These are phyloP conservation scores for Poteriospumella lacustris DNA, from an alignment of 108 stramenopile genomes.

Conservation along the genomic window DNA sequence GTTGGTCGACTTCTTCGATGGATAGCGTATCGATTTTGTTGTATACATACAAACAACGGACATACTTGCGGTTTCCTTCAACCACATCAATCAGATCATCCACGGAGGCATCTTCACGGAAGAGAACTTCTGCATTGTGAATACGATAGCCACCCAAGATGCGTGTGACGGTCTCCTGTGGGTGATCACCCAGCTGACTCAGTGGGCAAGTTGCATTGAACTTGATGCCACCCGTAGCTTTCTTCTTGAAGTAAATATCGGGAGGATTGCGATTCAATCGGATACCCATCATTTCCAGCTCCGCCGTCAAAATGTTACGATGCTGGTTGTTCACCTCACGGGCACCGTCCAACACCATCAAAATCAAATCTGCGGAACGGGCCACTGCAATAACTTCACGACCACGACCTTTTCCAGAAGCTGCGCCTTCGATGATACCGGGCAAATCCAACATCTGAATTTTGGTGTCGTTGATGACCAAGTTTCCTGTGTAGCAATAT, in stretches of 20 bases:
- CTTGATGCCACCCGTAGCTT: conserved; percentile 83
- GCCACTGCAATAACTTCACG: conserved; percentile 97
- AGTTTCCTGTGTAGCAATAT: neutral
- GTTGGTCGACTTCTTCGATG: conserved; percentile 64
- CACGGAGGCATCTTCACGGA: conserved; percentile 83
- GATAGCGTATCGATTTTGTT: conserved; percentile 87
- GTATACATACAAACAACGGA: conserved; percentile 91
- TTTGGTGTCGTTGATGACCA: conserved; percentile 67
- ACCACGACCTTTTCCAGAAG: conserved; percentile 93
- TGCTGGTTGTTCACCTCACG: conserved; percentile 93
- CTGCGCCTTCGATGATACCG: conserved; percentile 99
- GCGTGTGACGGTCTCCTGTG: conserved; percentile 69
- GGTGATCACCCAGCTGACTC: conserved; percentile 83
- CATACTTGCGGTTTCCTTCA: conserved; percentile 72
- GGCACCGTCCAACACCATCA: conserved; percentile 95
- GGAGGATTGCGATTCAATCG: conserved; percentile 85
- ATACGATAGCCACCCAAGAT: conserved; percentile 90
- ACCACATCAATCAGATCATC: conserved; percentile 98
- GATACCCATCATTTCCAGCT: conserved; percentile 92
- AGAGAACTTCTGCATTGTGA: conserved; percentile 81
- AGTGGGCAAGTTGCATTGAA: conserved; percentile 83
- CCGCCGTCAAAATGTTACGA: conserved; percentile 86
- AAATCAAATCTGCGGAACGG: conserved; percentile 81
- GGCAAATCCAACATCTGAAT: conserved; percentile 97
- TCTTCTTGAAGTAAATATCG: conserved; percentile 69